These are phyloP conservation scores for Ormosia emarginata DNA, from an alignment of 306 rosid species.

Conservation along the genomic window DNA sequence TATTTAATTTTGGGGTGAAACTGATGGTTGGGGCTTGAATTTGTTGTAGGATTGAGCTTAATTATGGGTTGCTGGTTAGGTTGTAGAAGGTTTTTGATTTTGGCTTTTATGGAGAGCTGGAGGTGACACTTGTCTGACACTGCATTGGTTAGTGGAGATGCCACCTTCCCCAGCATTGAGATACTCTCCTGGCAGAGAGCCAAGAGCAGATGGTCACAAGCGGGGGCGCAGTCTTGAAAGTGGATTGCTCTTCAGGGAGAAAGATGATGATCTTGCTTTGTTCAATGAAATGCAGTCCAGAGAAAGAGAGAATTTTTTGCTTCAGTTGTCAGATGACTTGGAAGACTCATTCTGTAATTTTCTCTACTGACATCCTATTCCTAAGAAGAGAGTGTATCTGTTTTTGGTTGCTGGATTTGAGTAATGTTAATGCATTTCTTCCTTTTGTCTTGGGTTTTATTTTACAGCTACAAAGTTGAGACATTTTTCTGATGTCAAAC, in stretches of 20 bases:
- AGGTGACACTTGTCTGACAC: conserved; percentile 16
- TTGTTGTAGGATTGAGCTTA: conserved; percentile 4
- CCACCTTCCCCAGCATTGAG: conserved; percentile 80
- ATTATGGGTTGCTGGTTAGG: conserved; percentile 23
- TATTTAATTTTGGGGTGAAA: not conserved
- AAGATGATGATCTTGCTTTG: conserved; percentile 78
- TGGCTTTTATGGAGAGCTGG: conserved; percentile 26
- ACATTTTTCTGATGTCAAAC: conserved; percentile 63
- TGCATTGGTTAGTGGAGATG: conserved; percentile 47
- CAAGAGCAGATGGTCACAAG: conserved; percentile 54
- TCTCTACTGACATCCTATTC: conserved; percentile 16
- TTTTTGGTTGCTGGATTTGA: conserved; percentile 5
- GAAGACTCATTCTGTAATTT: conserved; percentile 70
- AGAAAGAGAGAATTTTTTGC: conserved; percentile 73
- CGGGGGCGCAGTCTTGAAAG: conserved; percentile 76
- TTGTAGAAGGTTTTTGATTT: conserved; percentile 3
- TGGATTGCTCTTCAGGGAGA: conserved; percentile 56
- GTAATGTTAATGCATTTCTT: conserved; percentile 21
- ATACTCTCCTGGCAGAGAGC: conserved; percentile 68
- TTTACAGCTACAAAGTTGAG: conserved; percentile 64
- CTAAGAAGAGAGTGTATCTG: not conserved
- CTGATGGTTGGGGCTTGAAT: conserved; percentile 24
- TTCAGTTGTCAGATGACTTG: conserved; percentile 66
- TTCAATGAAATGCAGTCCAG: conserved; percentile 70
- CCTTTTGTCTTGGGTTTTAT: conserved; percentile 21